Conservation (phyloP, 176 grass and related monocot species). For the Pontederia paniculata region DNA sequence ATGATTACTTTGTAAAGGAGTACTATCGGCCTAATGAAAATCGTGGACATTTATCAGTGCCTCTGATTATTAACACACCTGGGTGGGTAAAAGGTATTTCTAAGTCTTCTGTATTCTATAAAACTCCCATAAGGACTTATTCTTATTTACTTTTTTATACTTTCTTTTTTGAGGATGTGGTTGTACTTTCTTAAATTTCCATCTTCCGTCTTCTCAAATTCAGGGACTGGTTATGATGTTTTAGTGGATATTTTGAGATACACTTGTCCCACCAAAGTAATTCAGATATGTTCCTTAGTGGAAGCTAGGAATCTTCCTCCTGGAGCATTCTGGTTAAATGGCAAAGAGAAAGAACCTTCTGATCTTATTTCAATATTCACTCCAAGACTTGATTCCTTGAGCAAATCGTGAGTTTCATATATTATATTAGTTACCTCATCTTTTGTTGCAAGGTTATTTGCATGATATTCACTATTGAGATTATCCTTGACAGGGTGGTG, state of each 20-base stretch:
- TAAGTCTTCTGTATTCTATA: too few species aligned
- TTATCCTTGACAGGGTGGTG: neutral
- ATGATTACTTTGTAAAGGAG: constrained; percentile 43
- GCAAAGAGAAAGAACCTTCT: constrained; percentile 17
- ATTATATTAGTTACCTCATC: constrained; percentile 2
- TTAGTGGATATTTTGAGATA: constrained; percentile 84
- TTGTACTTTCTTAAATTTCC: neutral
- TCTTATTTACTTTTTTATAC: too few species aligned
- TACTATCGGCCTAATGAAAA: constrained; percentile 25
- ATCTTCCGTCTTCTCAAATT: constrained; percentile 3
- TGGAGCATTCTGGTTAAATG: constrained; percentile 69
- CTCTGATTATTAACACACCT: constrained; percentile 24
- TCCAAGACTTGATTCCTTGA: constrained; percentile 35
- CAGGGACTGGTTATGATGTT: constrained; percentile 93
- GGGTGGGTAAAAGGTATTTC: constrained; percentile 16
- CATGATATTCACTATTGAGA: constrained; percentile 13
- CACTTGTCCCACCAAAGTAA: constrained; percentile 60
- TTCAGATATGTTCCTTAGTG: constrained; percentile 53
- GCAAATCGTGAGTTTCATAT: constrained; percentile 39
- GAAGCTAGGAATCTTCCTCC: constrained; percentile 78
- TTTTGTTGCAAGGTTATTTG: too few species aligned
- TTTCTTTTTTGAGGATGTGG: too few species aligned
- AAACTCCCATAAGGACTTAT: too few species aligned
- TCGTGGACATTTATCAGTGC: constrained; percentile 15
- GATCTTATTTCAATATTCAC: constrained; percentile 48